phyloP scores from a whole-genome alignment of 768 basidiomycete genomes.

The Tulasnella sp. region DNA sequence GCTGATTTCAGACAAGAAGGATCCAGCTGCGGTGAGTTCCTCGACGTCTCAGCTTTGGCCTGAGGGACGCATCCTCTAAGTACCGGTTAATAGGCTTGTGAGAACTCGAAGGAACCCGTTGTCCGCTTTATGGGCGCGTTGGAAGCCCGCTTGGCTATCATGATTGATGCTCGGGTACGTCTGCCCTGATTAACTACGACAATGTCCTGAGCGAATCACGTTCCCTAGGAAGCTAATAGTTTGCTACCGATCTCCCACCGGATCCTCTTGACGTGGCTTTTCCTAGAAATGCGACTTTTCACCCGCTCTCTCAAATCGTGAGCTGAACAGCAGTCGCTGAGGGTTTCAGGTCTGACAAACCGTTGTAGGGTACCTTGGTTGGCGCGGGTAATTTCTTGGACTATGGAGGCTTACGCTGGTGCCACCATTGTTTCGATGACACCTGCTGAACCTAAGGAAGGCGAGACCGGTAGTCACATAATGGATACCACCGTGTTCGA shows the following conservation, averaged over 20 bases:
- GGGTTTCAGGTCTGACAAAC: not conserved
- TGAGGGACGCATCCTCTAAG: not conserved
- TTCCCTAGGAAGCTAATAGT: constrained; percentile 39
- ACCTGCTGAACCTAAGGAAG: not conserved
- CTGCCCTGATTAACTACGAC: not conserved
- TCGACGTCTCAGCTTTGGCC: not conserved
- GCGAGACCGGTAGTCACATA: not conserved
- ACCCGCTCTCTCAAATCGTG: constrained; percentile 55
- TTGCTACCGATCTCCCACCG: constrained; percentile 46
- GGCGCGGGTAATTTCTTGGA: constrained; percentile 24
- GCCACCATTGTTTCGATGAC: constrained; percentile 4
- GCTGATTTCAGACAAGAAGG: constrained; percentile 25
- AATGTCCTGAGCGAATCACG: not conserved
- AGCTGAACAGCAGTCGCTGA: constrained; percentile 18
- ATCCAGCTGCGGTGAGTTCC: constrained; percentile 11
- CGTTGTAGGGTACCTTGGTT: constrained; percentile 23
- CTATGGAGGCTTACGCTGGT: constrained; percentile 15
- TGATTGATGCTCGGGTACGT: constrained; percentile 47
- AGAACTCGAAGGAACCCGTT: constrained; percentile 4
- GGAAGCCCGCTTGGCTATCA: constrained; percentile 43
- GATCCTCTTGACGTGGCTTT: constrained; percentile 46
- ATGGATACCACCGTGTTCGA: not conserved
- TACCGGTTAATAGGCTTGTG: constrained; percentile 3
- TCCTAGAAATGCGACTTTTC: constrained; percentile 51
- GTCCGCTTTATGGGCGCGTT: constrained; percentile 39